Evolutionary conservation across 179 eudicot species (phyloP).

Genomic region (Beta lomatogona): DNA sequence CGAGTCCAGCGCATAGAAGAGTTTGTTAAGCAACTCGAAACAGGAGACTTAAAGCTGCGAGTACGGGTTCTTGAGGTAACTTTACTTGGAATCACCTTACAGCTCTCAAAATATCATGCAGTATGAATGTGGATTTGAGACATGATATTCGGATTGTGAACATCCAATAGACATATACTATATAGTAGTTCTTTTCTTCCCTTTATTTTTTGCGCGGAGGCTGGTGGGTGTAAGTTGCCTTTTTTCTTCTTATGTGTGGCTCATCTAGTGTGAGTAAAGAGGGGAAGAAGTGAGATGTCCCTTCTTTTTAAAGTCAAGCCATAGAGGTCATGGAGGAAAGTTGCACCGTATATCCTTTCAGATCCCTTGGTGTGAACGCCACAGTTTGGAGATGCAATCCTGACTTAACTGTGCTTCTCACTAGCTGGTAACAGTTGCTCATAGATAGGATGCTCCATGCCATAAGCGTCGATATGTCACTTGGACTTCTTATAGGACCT

Average conservation of each 20-base stretch:
- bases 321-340: neutral
- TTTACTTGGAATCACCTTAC: neutral
- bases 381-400: neutral
- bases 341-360: neutral
- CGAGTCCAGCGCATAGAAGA: constrained; percentile 92
- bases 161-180: neutral
- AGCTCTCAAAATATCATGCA: neutral
- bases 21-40: constrained; percentile 81
- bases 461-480: neutral
- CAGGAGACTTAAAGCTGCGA: constrained; percentile 91
- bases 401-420: neutral
- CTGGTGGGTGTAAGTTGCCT: neutral
- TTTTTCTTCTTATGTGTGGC: neutral
- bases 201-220: neutral
- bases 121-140: neutral
- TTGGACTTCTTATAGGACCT: neutral
- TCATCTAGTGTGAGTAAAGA: neutral
- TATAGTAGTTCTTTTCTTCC: neutral
- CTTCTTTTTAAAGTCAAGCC: neutral
- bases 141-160: neutral
- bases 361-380: neutral
- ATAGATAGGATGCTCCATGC: neutral
- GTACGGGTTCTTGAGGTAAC: constrained; percentile 97
- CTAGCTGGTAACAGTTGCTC: neutral
- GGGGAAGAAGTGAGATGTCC: neutral